Evolutionary conservation across 768 basidiomycete genomes (phyloP), one percentile per base, ranked within the genome.

Genomic region (Mycena chlorophos): DNA sequence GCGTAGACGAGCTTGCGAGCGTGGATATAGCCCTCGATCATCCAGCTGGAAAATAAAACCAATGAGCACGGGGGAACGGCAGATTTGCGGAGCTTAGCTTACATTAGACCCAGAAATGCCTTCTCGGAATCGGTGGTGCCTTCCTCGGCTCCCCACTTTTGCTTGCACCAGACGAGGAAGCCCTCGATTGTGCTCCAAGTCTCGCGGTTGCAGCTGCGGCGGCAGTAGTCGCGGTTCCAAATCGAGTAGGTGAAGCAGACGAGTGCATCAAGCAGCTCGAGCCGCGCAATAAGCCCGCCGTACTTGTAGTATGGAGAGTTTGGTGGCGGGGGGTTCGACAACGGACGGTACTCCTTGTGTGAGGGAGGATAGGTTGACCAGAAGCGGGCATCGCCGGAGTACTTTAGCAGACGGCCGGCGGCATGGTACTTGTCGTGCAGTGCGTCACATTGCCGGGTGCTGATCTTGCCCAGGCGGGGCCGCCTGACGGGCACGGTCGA

Each of bases 191-290:
- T 88, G 13, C 72, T 66, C 89, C 89, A 91, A 17, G 83, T 84
- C 49, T 81, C 79, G 39, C 73, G 75, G 64, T 76, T 77, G 68
- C 88, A 89, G 5, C 70, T 63, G 54, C 78, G 77, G 55, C 77
- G 75, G 61, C 74, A 69, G 64, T 84, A 83, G 57, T 91, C 89
- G 64, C 80, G 85, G 69, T 82, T 84, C 91, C 91, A 94, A 61
- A 90, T 78, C 4, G 88, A 81, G 66, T 91, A 94, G 3, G 88
- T 83, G 72, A 93, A 94, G 71, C 87, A 88, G 39, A 93, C 75
- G 54, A 93, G 79, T 39, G 91, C 87, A 69, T 94, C 90, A 37
- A 91, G 72, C 45, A 89, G 84, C 68, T 92, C 91, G 19, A 92
- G 78, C 23, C 88, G 81, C 26, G 88, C 87, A 65, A 92, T 87